Conservation (phyloP, 257 asterid species). For the Asclepias syriaca region DNA sequence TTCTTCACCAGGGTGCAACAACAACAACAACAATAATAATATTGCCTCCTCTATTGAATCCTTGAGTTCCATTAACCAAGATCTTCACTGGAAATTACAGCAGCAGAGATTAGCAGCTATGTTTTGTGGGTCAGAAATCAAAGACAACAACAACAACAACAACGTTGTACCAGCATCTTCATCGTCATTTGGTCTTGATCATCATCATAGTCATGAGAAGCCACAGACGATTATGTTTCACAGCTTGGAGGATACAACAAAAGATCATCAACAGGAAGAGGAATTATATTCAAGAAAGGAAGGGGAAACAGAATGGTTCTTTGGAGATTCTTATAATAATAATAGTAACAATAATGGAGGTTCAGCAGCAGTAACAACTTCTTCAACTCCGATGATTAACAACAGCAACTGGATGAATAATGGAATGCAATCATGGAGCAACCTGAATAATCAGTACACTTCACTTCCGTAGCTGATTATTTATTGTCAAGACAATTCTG, state of each 20-base stretch:
- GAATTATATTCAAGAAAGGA: constrained; percentile 34
- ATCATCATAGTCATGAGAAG: constrained; percentile 20
- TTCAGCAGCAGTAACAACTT: constrained; percentile 12
- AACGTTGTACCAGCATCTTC: neutral
- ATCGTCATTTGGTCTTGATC: constrained; percentile 13
- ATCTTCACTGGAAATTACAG: constrained; percentile 81
- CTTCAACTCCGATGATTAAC: constrained; percentile 30
- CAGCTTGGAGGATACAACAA: constrained; percentile 50
- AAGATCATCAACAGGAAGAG: constrained; percentile 12
- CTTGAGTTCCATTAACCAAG: constrained; percentile 76
- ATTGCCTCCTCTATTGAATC: constrained; percentile 80
- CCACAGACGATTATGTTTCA: constrained; percentile 71
- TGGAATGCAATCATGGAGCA: constrained; percentile 58
- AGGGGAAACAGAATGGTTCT: constrained; percentile 55
- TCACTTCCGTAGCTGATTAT: constrained; percentile 34
- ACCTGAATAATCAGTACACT: constrained; percentile 47
- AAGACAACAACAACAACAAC: constrained; percentile 21
- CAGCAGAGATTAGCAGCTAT: constrained; percentile 69
- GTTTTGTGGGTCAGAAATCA: constrained; percentile 41
- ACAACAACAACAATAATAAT: constrained; percentile 15
- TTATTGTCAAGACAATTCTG: neutral
- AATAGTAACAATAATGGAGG: too few relatives aligned
- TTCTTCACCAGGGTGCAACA: constrained; percentile 17
- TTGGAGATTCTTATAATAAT: constrained; percentile 34
- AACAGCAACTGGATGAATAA: constrained; percentile 34